Base-by-base conservation (phyloP, 345 rosid genomes). In the Diplotaxis tenuifolia region DNA sequence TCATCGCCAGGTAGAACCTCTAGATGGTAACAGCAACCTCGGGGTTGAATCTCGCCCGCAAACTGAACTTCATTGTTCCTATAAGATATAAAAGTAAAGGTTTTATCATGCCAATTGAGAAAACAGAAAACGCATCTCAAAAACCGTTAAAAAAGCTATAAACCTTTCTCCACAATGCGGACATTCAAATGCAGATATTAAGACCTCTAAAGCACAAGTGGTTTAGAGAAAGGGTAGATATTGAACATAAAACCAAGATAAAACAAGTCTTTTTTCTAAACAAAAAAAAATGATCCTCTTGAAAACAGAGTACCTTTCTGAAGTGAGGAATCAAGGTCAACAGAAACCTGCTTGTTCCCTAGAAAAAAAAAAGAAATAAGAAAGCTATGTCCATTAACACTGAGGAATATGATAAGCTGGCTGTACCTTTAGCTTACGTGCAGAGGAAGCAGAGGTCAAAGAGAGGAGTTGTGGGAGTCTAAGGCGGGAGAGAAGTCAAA, bases 51-150 rank as follows among this genome's bases (percentile, higher is more conserved):
- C 85, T 91, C 97, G 2, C 97, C 98, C 0, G 97, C 98, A 82
- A 91, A 94, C 82, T 94, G 97, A 72, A 91, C 96, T 79, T 94
- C 95, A 82, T 91, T 91, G 71, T 94, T 94, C 87, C 98, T 86
- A 68, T 9, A 0, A 47, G 9, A n/a, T 27, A 18, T 20, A 5
- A 22, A 29, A 7, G 20, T 15, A 27, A 12, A 23, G 49, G 47
- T 19, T 15, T 34, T 4, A 19, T 53, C 56, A 68, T 28, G 5
- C 11, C 6, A 21, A 59, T 25, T 19, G 60, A 66, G 5, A 20
- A 52, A 27, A 52, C 20, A 60, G 50, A n/a, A 40, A 34, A 59
- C 10, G 20, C 62, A 42, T 70, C 56, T 60, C 45, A 18, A 32
- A 36, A 54, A 12, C n/a, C 49, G 15, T 66, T 19, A 49, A 70